These are phyloP conservation scores for Globisporangium yorkense DNA, from an alignment of 352 stramenopile genomes.

Conservation along the genomic window DNA sequence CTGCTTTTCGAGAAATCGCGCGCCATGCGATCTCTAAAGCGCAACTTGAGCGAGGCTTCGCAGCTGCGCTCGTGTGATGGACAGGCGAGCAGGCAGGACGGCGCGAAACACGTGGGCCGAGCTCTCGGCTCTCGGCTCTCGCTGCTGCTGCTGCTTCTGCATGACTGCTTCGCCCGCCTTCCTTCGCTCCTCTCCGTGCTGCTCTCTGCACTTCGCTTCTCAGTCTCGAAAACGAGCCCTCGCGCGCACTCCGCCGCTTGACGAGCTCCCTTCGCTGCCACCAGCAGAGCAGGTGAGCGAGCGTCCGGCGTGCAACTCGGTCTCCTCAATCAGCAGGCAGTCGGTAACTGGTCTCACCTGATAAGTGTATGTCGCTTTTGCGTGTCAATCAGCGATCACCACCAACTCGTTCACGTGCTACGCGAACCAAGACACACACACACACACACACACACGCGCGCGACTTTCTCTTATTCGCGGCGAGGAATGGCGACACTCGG, in stretches of 20 bases:
- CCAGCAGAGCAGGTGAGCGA: background rate
- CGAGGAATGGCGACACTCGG: background rate
- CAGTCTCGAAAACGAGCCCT: background rate
- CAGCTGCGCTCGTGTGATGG: slow-evolving; percentile 1
- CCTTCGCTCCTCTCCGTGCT: background rate
- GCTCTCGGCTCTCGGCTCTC: background rate
- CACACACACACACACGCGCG: background rate
- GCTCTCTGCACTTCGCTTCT: background rate
- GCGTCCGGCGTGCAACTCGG: background rate
- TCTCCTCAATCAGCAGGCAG: background rate
- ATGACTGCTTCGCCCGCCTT: background rate
- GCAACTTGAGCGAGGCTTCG: background rate
- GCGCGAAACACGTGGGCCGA: background rate
- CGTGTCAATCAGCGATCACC: background rate
- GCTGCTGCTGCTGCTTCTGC: background rate
- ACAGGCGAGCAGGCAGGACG: background rate
- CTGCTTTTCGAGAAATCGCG: slow-evolving; percentile 1
- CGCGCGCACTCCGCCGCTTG: background rate
- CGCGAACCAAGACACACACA: no score
- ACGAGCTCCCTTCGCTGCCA: background rate
- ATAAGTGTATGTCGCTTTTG: background rate
- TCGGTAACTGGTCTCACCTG: background rate
- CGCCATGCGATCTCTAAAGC: background rate
- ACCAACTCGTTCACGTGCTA: no score
- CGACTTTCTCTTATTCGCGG: background rate